Base-by-base conservation (phyloP, 2,329 filamentous ascomycete species). In the Fusarium globosum region DNA sequence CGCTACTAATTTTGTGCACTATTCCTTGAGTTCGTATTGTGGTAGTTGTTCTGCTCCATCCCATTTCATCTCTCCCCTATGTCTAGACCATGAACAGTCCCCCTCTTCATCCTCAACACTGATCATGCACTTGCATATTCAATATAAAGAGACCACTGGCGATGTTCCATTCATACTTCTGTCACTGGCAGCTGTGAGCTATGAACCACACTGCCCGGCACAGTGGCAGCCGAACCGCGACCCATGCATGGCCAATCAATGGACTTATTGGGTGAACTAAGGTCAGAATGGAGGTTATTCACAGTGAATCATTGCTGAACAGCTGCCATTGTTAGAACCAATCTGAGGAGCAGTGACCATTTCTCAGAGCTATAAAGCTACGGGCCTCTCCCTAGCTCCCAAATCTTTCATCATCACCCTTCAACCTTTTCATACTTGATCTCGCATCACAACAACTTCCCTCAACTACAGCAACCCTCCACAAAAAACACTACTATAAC, bases 311-410 rank as follows among this genome's bases (percentile, higher is more conserved):
- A 38, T 20, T 28, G 33, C 6, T 35, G 33, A 48, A 28, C 30
- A 26, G 3, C 7, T 18, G 41, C 4, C 0, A 15, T 3, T 38
- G 23, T n/a, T 11, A 12, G 20, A 4, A 26, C 7, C 1, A 2
- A 58, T 28, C 0, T 11, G 2, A 18, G 8, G 1, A 2, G 11
- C 11, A 28, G 14, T 36, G 15, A 0, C 4, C 0, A 1, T 49
- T 26, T 28, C 2, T 4, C 15, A 18, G 2, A 28, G 9, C 55
- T 58, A 58, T 58, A 51, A 49, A 58, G 14, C 20, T 18, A 4
- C 6, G 8, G 12, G 3, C 4, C 28, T 42, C 30, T 36, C 4
- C 30, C 41, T 28, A 2, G 0, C 14, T 30, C 26, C 41, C 7
- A 1, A 48, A 28, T 0, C 33, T 38, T 28, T n/a, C 55, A 58